Evolutionary conservation across 1,139 yeast genomes (phyloP), one percentile per base, ranked within the genome.

Genomic region (Lodderomyces elongisporus): DNA sequence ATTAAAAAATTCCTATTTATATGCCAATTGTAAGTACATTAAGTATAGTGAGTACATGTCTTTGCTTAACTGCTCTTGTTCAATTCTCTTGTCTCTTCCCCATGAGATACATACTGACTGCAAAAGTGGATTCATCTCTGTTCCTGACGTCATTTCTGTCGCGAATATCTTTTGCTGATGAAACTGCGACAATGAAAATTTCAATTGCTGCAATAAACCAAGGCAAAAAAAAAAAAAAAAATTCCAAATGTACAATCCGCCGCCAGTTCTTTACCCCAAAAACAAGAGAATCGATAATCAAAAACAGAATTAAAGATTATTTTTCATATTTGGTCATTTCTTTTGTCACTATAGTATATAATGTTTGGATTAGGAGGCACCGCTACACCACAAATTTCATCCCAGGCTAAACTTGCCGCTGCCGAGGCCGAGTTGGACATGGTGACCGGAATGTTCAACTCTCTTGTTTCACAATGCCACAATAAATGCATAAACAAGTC

Each of bases 381-480:
- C 38, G 73, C 77, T 39, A 66, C 80, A 47, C 88, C 89, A 44
- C 85, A 79, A 58, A 56, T 79, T 42, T 70, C 84, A 27, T 74
- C 87, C 31, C 84, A 80, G 48, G 88, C 81, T 57, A 83, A 83
- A 61, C 69, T 83, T 42, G 71, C 72, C 49, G 76, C 69, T 52
- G 81, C 77, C 43, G 95, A 93, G 51, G 96, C 97, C 35, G 97
- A 89, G 62, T 75, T 89, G 47, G 97, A 89, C 57, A 82, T 89
- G 81, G 96, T 89, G 48, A 88, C 96, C 20, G 95, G 93, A 47
- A 88, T 89, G 96, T 89, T 89, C 77, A 89, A 89, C 75, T 79
- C 82, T 51, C 65, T 75, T 46, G 78, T 75, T 24, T 88, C 81
- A 48, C 84, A 88, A 51, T 91, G 99, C 62, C 94, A 91, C 61